Evolutionary conservation across 495 filamentous ascomycete genomes (phyloP).

Genomic region (Margaritispora aquatica): DNA sequence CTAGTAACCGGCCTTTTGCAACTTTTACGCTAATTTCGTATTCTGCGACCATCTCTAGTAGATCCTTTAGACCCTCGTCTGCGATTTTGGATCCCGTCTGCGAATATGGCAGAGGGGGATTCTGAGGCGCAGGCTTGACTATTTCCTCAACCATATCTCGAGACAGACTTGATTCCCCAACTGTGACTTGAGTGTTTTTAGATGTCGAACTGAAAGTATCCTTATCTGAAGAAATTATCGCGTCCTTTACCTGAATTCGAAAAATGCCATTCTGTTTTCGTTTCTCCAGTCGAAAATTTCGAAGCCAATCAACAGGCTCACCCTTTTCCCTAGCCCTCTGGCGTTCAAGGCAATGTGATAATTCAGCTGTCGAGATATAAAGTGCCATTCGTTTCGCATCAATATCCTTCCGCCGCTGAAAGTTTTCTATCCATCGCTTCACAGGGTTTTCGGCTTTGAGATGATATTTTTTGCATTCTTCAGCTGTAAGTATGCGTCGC

Average conservation of each 20-base stretch:
- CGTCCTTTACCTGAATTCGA: too few relatives aligned
- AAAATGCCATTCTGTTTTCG: too few relatives aligned
- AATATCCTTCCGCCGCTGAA: background rate
- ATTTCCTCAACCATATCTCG: too few relatives aligned
- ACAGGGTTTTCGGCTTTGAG: background rate
- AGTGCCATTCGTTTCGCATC: background rate
- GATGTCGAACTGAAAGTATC: too few relatives aligned
- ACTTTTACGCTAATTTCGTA: background rate
- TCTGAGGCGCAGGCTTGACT: too few relatives aligned
- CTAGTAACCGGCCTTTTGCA: constrained; percentile 12
- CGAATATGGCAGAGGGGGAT: too few relatives aligned
- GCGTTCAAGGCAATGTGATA: background rate
- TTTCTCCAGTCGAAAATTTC: background rate
- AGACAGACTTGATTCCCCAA: too few relatives aligned
- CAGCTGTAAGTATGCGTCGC: background rate
- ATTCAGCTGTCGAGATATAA: background rate
- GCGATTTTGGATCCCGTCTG: too few relatives aligned
- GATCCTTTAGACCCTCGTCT: background rate
- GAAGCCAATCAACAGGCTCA: background rate
- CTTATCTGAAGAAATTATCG: too few relatives aligned
- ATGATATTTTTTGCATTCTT: constrained; percentile 2
- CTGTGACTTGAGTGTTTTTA: too few relatives aligned
- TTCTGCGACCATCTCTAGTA: background rate
- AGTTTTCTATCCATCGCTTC: background rate
- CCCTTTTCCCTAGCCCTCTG: background rate